Evolutionary conservation across 306 rosid genomes (phyloP), one percentile per base, ranked within the genome.

Genomic region (Aeschynomene evenia): DNA sequence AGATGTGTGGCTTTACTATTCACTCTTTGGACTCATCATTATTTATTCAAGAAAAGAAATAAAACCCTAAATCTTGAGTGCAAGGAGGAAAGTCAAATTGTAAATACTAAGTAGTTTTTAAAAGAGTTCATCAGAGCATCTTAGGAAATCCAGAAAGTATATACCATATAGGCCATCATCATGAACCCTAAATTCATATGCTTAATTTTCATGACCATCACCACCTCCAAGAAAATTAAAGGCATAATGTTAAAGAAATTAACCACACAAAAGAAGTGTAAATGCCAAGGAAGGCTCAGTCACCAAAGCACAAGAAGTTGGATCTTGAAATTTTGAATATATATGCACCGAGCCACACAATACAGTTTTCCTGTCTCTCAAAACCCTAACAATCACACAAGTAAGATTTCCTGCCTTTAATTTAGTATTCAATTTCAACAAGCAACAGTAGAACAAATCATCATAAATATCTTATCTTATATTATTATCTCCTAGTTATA

Each of bases 351-450:
- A 79, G 79, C 75, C 68, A 7, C 70, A 46, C 70, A 64, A 75
- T n/a, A 52, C 66, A 54, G 55, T 9, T n/a, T n/a, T 71, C 75
- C 66, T 74, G 85, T 80, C 79, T 52, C 50, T 60, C 55, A 65
- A 82, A 82, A 78, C 81, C 89, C 92, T 80, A 84, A 68, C 79
- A 79, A 77, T 6, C 83, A 53, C 53, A 50, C 76, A 15, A 59
- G 22, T 62, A 66, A 69, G 55, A 60, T 72, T 51, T 63, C n/a
- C 9, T 28, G 21, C 66, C 39, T 63, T 20, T 12, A 40, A 13
- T 4, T 40, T 37, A 29, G 73, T 54, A 21, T 75, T 13, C 55
- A 63, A 63, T 34, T 69, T 68, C 56, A 31, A 11, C n/a, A 36
- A 50, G 43, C 16, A 52, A 53, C 54, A 14, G 36, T 29, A 74